Base-by-base conservation (phyloP, 495 filamentous ascomycete species). In the Neurospora sublineolata region DNA sequence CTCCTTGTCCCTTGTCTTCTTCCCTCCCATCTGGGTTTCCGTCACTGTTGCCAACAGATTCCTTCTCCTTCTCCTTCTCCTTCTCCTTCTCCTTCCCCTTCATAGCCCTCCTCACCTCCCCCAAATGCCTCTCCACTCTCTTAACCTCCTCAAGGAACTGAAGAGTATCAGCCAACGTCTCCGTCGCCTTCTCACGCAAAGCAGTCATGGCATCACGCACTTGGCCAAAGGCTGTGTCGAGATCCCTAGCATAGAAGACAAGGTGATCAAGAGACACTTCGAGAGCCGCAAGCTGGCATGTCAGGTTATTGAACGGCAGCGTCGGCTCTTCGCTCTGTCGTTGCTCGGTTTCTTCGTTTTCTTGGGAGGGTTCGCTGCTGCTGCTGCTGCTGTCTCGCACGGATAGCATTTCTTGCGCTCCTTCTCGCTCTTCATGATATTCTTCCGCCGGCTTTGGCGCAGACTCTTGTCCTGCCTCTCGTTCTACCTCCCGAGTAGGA, bases 291-390 rank as follows among this genome's bases (percentile, higher is more conserved):
- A 60, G 14, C 14, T 60, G 52, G 52, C 2, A 1, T 0, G 12
- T 33, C 0, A 60, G 27, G 14, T 33, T 60, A 1, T 33, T 16
- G 3, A 33, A 60, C 0, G 12, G 27, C 7, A 33, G 6, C 0
- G 0, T 1, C 0, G 14, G 12, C 18, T 60, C 52, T 0, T 33
- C 27, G 6, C 1, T 0, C 0, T 1, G 1, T 8, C 30, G 6
- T 60, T 9, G 6, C 52, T 60, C 52, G 0, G 0, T 18, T 8
- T 5, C 12, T 3, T 33, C 11, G 1, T 60, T 9, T 3, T 18
- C 6, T 3, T 60, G 4, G 12, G 23, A 30, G 11, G 23, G 44
- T 1, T 20, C 8, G 42, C 4, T 58, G 20, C 1, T 30, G 46
- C 3, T 46, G 42, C 16, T 42, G 41, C 18, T n/a, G 41, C 2